Evolutionary conservation across 2,329 filamentous ascomycete species (phyloP).

Genomic region (Sphaerulina vaccinii): DNA sequence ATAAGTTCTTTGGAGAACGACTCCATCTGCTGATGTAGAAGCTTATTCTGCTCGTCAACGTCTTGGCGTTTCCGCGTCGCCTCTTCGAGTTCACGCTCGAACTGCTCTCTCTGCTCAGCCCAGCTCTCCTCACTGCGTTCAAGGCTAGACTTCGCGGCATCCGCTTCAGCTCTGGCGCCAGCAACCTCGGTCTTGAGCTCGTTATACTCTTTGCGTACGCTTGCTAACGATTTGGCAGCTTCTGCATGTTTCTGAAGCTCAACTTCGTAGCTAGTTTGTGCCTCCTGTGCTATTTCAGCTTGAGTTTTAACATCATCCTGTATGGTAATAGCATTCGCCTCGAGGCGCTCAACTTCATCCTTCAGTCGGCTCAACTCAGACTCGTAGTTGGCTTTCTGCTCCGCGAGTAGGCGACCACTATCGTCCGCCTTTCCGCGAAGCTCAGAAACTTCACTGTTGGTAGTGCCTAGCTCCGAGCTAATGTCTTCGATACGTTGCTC

Average conservation of each 20-base stretch:
- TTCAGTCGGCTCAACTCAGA: slow-evolving; percentile 77
- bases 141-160: slow-evolving; percentile 77
- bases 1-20: slow-evolving; percentile 72
- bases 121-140: slow-evolving; percentile 82
- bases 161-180: slow-evolving; percentile 73
- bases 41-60: slow-evolving; percentile 81
- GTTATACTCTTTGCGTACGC: slow-evolving; percentile 76
- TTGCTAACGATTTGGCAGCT: slow-evolving; percentile 81
- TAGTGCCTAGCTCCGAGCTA: slow-evolving; percentile 73
- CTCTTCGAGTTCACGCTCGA: slow-evolving; percentile 81
- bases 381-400: slow-evolving; percentile 78
- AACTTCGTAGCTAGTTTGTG: slow-evolving; percentile 92
- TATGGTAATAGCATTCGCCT: slow-evolving; percentile 77
- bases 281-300: slow-evolving; percentile 86
- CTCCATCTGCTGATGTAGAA: slow-evolving; percentile 87
- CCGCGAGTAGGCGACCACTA: slow-evolving; percentile 65
- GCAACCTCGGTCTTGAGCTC: slow-evolving; percentile 76
- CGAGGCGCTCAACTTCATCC: slow-evolving; percentile 77
- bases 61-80: slow-evolving; percentile 78
- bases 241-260: slow-evolving; percentile 95
- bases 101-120: slow-evolving; percentile 74
- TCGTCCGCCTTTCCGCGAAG: slow-evolving; percentile 81
- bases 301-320: slow-evolving; percentile 91
- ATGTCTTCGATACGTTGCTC: slow-evolving; percentile 82
- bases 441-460: slow-evolving; percentile 77